phyloP scores from a whole-genome alignment of 2,329 filamentous ascomycete genomes.

The Sporothrix protearum region DNA sequence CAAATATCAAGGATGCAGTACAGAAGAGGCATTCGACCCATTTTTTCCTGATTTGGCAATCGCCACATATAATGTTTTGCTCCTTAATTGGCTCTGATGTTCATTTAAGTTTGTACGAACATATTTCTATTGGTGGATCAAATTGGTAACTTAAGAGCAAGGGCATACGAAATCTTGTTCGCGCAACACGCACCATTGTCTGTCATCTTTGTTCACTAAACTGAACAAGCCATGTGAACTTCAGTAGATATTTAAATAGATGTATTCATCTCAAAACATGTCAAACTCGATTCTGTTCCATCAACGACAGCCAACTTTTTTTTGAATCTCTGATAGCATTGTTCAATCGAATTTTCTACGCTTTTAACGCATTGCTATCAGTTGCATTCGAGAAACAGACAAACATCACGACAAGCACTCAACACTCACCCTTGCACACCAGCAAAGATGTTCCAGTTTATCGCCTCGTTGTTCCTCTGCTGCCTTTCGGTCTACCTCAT shows the following conservation, averaged over 20 bases:
- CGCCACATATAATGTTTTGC: too few relatives aligned
- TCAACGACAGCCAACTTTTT: background rate
- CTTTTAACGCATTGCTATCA: background rate
- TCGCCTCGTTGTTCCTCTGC: background rate
- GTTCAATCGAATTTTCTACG: too few relatives aligned
- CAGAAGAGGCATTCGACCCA: background rate
- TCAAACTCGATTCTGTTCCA: background rate
- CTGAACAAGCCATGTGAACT: background rate
- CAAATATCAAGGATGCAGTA: too few relatives aligned
- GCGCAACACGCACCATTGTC: background rate
- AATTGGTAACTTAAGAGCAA: background rate
- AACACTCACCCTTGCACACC: background rate
- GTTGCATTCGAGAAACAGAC: background rate
- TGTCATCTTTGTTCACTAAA: background rate
- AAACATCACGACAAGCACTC: background rate
- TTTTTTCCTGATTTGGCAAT: too few relatives aligned
- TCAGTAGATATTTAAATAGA: background rate
- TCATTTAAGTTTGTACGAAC: background rate
- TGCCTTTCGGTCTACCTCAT: slow-evolving; percentile 2
- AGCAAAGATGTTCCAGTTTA: background rate
- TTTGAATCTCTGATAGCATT: slow-evolving; percentile 12
- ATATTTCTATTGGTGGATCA: background rate
- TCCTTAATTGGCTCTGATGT: background rate
- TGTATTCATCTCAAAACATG: background rate
- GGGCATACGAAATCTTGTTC: background rate